Base-by-base conservation (phyloP, 805 yeast genomes). In the Myxozyma udenii region DNA sequence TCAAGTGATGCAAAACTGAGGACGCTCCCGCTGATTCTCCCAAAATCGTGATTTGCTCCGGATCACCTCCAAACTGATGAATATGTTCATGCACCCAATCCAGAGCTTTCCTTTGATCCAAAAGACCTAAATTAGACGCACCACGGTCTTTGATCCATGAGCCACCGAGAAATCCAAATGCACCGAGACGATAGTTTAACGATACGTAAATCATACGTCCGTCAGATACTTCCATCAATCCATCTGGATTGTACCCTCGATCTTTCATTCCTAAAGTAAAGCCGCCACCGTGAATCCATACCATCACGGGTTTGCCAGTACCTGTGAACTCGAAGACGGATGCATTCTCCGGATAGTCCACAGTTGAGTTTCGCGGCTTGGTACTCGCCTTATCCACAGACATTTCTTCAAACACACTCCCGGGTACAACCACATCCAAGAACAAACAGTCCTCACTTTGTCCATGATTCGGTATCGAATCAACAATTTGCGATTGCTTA, bases 1-100 rank as follows among this genome's bases (percentile, higher is more conserved):
- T 53, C 50, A 42, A 65, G 65, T 26, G 71, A 64, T 55, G 70
- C 54, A 44, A 49, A 55, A 48, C 66, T 63, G 71, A 71, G 45
- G 54, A 73, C 26, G 30, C 73, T 23, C 76, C 76, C 6, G 76
- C 74, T 39, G 67, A 59, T 54, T 69, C 69, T 6, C 76, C 75
- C 57, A 67, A 62, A n/a, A 72, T 57, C 1, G 74, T 70, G 16
- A 72, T 64, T 48, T 56, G 58, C 25, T 61, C 53, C 1, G 69
- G 64, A 49, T 72, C 63, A 23, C 76, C 75, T 12, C 74, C 74
- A 56, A 72, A 71, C 30, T 49, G 42, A 9, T 40, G 57, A 44
- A 71, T 71, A 55, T 71, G 64, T 35, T 64, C 62, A 35, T 62
- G 52, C 16, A 66, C 62, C 76, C 76, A 72, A 16, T 64, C 60